phyloP scores from a whole-genome alignment of 805 yeast genomes.

The Teunomyces barrocoloradensis region DNA sequence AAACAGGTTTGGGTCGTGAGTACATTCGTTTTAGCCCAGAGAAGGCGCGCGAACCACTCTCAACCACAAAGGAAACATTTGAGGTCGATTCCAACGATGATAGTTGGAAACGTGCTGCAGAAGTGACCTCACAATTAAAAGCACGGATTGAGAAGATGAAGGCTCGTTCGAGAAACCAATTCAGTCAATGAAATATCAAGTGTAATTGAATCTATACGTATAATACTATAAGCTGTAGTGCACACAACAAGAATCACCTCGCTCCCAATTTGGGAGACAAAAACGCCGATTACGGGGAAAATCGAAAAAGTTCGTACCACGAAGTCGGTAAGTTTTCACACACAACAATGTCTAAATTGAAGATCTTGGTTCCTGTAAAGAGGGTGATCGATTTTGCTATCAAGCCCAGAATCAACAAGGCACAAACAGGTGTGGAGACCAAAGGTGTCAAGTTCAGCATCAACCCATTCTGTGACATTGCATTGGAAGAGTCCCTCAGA shows the following conservation, averaged over 20 bases:
- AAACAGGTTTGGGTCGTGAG: constrained; percentile 16
- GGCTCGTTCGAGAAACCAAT: constrained; percentile 43
- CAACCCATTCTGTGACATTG: constrained; percentile 98
- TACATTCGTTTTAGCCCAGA: constrained; percentile 23
- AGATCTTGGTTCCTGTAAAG: constrained; percentile 89
- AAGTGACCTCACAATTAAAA: constrained; percentile 79
- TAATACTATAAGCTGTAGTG: neutral
- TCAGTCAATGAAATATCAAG: neutral
- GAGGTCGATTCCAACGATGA: constrained; percentile 52
- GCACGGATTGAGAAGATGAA: constrained; percentile 90
- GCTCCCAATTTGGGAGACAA: neutral
- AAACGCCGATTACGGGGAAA: constrained; percentile 2
- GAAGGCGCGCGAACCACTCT: constrained; percentile 13
- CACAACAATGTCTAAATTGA: constrained; percentile 42
- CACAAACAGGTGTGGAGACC: constrained; percentile 80
- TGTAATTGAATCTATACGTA: neutral
- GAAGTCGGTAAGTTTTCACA: neutral
- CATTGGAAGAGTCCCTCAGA: constrained; percentile 89
- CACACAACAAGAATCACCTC: neutral
- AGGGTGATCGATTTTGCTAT: constrained; percentile 92
- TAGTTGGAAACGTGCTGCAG: constrained; percentile 88
- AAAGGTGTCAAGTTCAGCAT: constrained; percentile 89
- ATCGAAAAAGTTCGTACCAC: neutral
- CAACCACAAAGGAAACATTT: constrained; percentile 18
- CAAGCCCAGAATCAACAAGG: constrained; percentile 86